Conservation (phyloP, 768 basidiomycete species). For the Leccinum broughii region DNA sequence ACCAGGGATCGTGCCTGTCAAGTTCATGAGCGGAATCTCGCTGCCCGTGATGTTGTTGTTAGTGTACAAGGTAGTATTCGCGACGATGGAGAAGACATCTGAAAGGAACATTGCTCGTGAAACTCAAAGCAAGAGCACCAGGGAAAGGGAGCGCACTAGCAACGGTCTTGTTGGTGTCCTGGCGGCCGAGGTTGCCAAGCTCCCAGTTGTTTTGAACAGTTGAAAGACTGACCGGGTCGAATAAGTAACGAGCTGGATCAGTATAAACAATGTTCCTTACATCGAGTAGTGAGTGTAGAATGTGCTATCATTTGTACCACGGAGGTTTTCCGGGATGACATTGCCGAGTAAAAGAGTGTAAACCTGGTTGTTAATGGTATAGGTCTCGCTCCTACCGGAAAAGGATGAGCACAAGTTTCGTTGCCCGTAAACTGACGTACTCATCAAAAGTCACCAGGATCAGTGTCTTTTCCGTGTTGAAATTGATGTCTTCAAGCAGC, state of each 20-base stretch:
- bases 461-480: slow-evolving; percentile 56
- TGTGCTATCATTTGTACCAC: slow-evolving; percentile 48
- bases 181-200: slow-evolving; percentile 58
- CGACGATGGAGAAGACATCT: slow-evolving; percentile 58
- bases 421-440: slow-evolving; percentile 32
- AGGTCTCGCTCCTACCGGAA: slow-evolving; percentile 27
- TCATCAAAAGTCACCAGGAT: slow-evolving; percentile 68
- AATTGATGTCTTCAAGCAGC: slow-evolving; percentile 47
- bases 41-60: slow-evolving; percentile 35
- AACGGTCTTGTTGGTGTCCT: slow-evolving; percentile 50
- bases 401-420: background rate
- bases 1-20: slow-evolving; percentile 43
- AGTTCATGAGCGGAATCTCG: slow-evolving; percentile 39
- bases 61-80: slow-evolving; percentile 44
- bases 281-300: slow-evolving; percentile 65
- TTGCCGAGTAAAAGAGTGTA: slow-evolving; percentile 45
- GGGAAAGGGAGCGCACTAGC: slow-evolving; percentile 12
- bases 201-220: slow-evolving; percentile 64
- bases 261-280: slow-evolving; percentile 11
- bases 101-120: background rate
- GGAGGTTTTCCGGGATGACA: slow-evolving; percentile 42
- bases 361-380: slow-evolving; percentile 47
- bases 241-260: background rate
- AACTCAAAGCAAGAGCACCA: background rate
- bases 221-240: slow-evolving; percentile 34